phyloP scores from a whole-genome alignment of 495 filamentous ascomycete genomes.

The Penicillium cosmopolitanum region DNA sequence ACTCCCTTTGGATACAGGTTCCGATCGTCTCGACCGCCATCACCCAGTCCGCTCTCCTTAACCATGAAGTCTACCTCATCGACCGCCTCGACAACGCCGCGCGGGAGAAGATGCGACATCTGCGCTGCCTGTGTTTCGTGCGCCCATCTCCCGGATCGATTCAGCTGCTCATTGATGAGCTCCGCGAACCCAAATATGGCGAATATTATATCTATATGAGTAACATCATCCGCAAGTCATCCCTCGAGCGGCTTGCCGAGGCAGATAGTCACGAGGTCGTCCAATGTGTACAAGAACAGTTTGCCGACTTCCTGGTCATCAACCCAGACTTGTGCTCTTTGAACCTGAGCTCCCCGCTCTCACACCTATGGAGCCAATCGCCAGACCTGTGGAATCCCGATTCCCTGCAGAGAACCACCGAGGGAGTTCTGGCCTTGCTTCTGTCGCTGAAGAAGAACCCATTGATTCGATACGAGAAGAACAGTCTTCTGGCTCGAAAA shows the following conservation, averaged over 20 bases:
- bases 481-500: conserved; percentile 87
- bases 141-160: conserved; percentile 89
- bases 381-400: conserved; percentile 92
- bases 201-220: conserved; percentile 98
- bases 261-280: conserved; percentile 99
- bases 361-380: conserved; percentile 72
- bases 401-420: conserved; percentile 78
- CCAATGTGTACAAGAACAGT: conserved; percentile 88
- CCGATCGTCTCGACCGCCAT: conserved; percentile 92
- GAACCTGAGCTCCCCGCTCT: conserved; percentile 71
- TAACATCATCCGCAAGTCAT: conserved; percentile 96
- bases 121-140: conserved; percentile 91
- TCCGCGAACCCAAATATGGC: conserved; percentile 95
- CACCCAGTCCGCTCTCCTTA: conserved; percentile 93
- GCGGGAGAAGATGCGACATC: conserved; percentile 96
- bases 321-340: conserved; percentile 93
- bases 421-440: conserved; percentile 81
- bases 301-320: conserved; percentile 91
- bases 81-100: conserved; percentile 90
- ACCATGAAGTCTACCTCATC: conserved; percentile 96
- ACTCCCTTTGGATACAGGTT: conserved; percentile 52
- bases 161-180: conserved; percentile 91
- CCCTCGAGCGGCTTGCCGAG: conserved; percentile 91
- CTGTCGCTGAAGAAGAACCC: conserved; percentile 95
- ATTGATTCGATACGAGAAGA: conserved; percentile 91